Conservation (phyloP, 1,284 basidiomycete genomes). For the Ustilago esculenta region DNA sequence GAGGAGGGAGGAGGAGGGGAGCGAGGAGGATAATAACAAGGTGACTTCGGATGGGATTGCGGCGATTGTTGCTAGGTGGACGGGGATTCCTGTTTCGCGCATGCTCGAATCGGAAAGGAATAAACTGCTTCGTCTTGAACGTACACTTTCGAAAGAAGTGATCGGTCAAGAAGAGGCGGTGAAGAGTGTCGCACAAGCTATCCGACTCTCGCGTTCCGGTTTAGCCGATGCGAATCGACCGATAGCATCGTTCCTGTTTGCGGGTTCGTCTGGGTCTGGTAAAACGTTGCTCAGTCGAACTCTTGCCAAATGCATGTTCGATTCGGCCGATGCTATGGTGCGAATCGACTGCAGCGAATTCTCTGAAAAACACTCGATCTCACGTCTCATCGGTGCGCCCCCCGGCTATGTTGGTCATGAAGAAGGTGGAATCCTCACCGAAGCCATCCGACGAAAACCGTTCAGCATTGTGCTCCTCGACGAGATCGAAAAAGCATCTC, state of each 20-base stretch:
- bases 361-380: slow-evolving; percentile 71
- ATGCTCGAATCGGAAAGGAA: slow-evolving; percentile 66
- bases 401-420: slow-evolving; percentile 86
- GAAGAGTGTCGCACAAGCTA: slow-evolving; percentile 72
- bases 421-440: slow-evolving; percentile 78
- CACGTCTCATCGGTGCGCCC: slow-evolving; percentile 70
- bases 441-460: slow-evolving; percentile 66
- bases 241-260: slow-evolving; percentile 71
- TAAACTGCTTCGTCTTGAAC: slow-evolving; percentile 63
- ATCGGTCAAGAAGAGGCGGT: slow-evolving; percentile 73
- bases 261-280: slow-evolving; percentile 69
- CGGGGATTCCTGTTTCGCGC: slow-evolving; percentile 68
- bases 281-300: slow-evolving; percentile 72
- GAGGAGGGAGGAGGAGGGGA: slow-evolving; percentile 66
- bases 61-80: slow-evolving; percentile 72
- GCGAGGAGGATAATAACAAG: slow-evolving; percentile 48
- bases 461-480: slow-evolving; percentile 67
- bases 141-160: slow-evolving; percentile 66
- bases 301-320: slow-evolving; percentile 70
- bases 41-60: slow-evolving; percentile 69
- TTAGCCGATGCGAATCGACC: slow-evolving; percentile 71
- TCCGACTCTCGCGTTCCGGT: slow-evolving; percentile 73
- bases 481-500: slow-evolving; percentile 76
- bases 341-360: slow-evolving; percentile 72
- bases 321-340: slow-evolving; percentile 71